Conservation (phyloP, 495 filamentous ascomycete species). For the Podospora pseudocomata region DNA sequence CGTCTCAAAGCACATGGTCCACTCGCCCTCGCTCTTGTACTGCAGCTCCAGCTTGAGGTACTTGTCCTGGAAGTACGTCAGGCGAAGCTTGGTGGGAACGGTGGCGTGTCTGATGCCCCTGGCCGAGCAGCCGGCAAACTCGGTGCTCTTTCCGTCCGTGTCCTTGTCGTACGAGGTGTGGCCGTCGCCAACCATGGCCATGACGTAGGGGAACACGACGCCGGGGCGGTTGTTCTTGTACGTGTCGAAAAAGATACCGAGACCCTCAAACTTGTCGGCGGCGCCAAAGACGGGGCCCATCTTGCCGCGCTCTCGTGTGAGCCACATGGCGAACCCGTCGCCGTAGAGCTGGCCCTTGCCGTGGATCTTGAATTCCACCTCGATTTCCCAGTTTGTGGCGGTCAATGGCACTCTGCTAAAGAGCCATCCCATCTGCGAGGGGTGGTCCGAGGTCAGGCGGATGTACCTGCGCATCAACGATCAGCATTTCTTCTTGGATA, state of each 20-base stretch:
- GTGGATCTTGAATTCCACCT: slow-evolving; percentile 88
- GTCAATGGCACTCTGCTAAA: slow-evolving; percentile 93
- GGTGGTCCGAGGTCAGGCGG: slow-evolving; percentile 83
- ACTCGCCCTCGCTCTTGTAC: slow-evolving; percentile 84
- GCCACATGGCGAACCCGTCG: slow-evolving; percentile 97
- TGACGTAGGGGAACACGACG: slow-evolving; percentile 92
- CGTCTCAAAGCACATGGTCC: slow-evolving; percentile 86
- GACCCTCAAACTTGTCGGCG: slow-evolving; percentile 84
- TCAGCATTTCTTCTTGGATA: not conserved
- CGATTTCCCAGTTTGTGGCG: slow-evolving; percentile 98
- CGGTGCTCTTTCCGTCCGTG: slow-evolving; percentile 90
- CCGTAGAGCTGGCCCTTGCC: slow-evolving; percentile 78
- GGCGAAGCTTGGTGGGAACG: slow-evolving; percentile 74
- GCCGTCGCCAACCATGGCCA: slow-evolving; percentile 97
- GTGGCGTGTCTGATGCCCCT: slow-evolving; percentile 78
- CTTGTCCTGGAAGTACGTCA: slow-evolving; percentile 97
- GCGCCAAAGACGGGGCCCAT: slow-evolving; percentile 84
- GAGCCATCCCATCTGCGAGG: slow-evolving; percentile 86
- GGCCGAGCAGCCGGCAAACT: slow-evolving; percentile 92
- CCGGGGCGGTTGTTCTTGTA: slow-evolving; percentile 99
- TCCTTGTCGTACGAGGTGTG: slow-evolving; percentile 85
- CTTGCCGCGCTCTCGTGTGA: slow-evolving; percentile 86
- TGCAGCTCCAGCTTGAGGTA: slow-evolving; percentile 85
- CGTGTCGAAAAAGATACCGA: slow-evolving; percentile 97
- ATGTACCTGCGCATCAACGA: slow-evolving; percentile 62